Evolutionary conservation across 202 grass and related monocot genomes (phyloP), one percentile per base, ranked within the genome.

Genomic region (Panicum virgatum): DNA sequence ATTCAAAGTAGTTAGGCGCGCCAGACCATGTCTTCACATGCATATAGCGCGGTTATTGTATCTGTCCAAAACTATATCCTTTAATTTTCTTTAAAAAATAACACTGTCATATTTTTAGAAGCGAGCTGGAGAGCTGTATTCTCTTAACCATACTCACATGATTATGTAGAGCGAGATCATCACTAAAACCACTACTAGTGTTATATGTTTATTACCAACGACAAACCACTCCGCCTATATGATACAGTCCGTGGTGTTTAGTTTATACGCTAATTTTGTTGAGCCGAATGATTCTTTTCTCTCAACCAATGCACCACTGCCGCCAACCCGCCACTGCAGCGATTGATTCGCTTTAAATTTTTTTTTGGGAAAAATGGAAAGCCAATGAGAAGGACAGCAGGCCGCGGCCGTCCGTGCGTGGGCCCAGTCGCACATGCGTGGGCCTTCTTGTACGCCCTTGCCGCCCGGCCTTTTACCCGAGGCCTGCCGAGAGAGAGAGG

Each of bases 1-100:
- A 74, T 61, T 60, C 80, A 78, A 68, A 73, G 50, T 12, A 53
- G 80, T 80, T 80, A 85, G 82, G 48, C n/a, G n/a, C n/a, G n/a
- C 43, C 45, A 32, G 66, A n/a, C 20, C 66, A 56, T 67, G 68
- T 84, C 70, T 42, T 64, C 26, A 77, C 52, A 80, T 22, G 29
- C 29, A 72, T 0, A 53, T 1, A 18, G 4, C 47, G 44, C 6
- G 9, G 13, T 42, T 67, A n/a, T 7, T 53, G 51, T 53, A 53
- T 18, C 12, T 25, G 38, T 20, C 13, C 38, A 43, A 44, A 67
- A 2, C 12, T 3, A 11, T 50, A 5, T 9, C 0, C n/a, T n/a
- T n/a, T n/a, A n/a, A n/a, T n/a, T 8, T 27, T 19, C 20, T 16
- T n/a, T n/a, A n/a, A n/a, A 10, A 26, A 47, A 26, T 12, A 29